Percentiles rank a stretch among this genome's conserved stretches.
Evolutionary conservation across 176 grass and related monocot species (phyloP).

Genomic region (Carex myosuroides): DNA sequence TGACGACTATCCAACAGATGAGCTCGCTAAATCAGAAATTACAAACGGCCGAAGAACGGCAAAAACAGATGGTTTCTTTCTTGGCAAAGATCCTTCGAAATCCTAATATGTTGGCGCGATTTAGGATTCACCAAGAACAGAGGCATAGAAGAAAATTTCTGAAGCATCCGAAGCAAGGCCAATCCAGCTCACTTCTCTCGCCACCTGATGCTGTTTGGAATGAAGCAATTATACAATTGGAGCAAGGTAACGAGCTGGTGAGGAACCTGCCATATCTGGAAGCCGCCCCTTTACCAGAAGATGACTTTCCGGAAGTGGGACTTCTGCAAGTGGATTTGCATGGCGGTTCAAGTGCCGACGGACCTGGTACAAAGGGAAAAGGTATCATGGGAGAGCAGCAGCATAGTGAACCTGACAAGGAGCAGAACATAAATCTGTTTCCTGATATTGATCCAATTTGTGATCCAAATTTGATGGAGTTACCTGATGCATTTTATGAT

Average conservation of each 20-base stretch:
- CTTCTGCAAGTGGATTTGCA: neutral
- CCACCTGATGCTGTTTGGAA: constrained; percentile 1
- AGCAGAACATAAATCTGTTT: neutral
- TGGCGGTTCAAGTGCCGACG: neutral
- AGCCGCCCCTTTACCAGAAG: constrained; percentile 1
- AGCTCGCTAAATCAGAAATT: constrained; percentile 56
- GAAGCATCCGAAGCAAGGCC: constrained; percentile 38
- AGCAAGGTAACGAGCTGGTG: neutral
- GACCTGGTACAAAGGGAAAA: neutral
- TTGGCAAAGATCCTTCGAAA: constrained; percentile 64
- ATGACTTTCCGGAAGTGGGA: neutral
- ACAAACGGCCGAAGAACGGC: constrained; percentile 54
- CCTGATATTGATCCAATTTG: neutral
- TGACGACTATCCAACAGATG: constrained; percentile 56
- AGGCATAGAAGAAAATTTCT: constrained; percentile 58
- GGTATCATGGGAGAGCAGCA: neutral
- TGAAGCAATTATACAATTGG: neutral
- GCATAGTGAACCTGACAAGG: neutral
- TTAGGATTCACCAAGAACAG: constrained; percentile 48
- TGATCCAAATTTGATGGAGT: constrained; percentile 11
- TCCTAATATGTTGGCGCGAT: constrained; percentile 45
- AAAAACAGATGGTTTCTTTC: constrained; percentile 93
- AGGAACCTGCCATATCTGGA: neutral
- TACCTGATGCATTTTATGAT: constrained; percentile 15
- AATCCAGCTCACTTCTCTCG: constrained; percentile 26